Conservation (phyloP, 192 early-diverging fungal species). For the Backusella liffmaniae region DNA sequence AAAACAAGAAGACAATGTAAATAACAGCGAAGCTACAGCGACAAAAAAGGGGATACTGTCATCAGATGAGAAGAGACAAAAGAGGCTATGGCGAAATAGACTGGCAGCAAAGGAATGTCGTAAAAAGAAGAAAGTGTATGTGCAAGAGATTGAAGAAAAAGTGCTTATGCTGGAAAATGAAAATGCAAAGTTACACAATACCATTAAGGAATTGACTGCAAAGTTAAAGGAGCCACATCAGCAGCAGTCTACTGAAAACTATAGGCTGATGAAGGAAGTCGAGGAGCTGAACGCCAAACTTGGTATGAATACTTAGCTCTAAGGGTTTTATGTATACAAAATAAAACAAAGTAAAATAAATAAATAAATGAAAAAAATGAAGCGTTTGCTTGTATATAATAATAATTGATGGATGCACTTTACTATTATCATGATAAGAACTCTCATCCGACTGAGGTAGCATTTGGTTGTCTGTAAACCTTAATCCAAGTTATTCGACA, state of each 20-base stretch:
- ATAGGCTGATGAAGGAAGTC: slow-evolving; percentile 59
- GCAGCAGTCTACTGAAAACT: slow-evolving; percentile 49
- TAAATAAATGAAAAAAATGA: background rate
- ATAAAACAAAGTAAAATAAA: too few species aligned
- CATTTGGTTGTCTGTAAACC: background rate
- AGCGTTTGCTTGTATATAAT: background rate
- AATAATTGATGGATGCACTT: background rate
- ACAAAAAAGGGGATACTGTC: slow-evolving; percentile 29
- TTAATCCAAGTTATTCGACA: background rate
- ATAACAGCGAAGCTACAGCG: background rate
- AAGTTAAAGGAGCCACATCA: slow-evolving; percentile 13
- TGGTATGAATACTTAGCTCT: slow-evolving; percentile 34
- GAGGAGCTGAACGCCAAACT: slow-evolving; percentile 68
- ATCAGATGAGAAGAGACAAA: slow-evolving; percentile 69
- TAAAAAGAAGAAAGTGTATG: slow-evolving; percentile 78
- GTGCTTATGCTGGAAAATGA: slow-evolving; percentile 60
- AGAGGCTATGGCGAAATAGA: slow-evolving; percentile 72
- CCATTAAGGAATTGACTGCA: slow-evolving; percentile 65
- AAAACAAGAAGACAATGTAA: background rate
- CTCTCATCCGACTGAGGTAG: too few species aligned
- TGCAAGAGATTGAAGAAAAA: slow-evolving; percentile 67
- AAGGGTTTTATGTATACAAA: background rate
- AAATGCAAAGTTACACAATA: slow-evolving; percentile 59
- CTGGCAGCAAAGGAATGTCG: slow-evolving; percentile 84
- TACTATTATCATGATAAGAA: too few species aligned